Evolutionary conservation across 805 yeast genomes (phyloP).

Genomic region (Candida pseudoglaebosa): DNA sequence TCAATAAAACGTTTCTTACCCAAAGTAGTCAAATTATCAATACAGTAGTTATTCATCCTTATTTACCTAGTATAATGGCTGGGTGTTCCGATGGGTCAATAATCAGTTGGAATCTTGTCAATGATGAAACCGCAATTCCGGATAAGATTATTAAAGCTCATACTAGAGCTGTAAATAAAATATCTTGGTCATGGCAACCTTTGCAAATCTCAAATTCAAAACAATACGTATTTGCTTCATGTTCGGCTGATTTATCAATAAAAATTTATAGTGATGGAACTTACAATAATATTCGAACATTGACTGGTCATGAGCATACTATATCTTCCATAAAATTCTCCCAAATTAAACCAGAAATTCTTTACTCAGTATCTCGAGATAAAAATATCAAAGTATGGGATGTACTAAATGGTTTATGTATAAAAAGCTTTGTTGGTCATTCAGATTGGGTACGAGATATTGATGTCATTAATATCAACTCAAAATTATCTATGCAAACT

Average conservation of each 20-base stretch:
- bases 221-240: slow-evolving; percentile 40
- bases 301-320: slow-evolving; percentile 86
- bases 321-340: slow-evolving; percentile 62
- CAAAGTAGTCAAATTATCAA: slow-evolving; percentile 55
- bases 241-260: slow-evolving; percentile 52
- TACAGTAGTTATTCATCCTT: slow-evolving; percentile 68
- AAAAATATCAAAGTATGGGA: slow-evolving; percentile 63
- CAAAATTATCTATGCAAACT: slow-evolving; percentile 11
- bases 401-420: slow-evolving; percentile 60
- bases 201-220: slow-evolving; percentile 20
- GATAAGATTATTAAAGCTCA: slow-evolving; percentile 69
- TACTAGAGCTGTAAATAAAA: slow-evolving; percentile 58
- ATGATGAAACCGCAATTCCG: slow-evolving; percentile 55
- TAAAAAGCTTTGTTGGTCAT: slow-evolving; percentile 69
- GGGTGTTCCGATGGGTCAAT: slow-evolving; percentile 73
- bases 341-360: slow-evolving; percentile 37
- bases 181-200: slow-evolving; percentile 49
- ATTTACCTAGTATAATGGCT: slow-evolving; percentile 57
- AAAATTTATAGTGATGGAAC: slow-evolving; percentile 67
- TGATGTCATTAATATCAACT: slow-evolving; percentile 33
- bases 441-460: slow-evolving; percentile 83
- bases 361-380: slow-evolving; percentile 66
- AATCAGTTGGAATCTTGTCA: slow-evolving; percentile 61
- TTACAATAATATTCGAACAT: slow-evolving; percentile 53
- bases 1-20: slow-evolving; percentile 45